Base-by-base conservation (phyloP, 768 basidiomycete species). In the Collybiopsis confluens region DNA sequence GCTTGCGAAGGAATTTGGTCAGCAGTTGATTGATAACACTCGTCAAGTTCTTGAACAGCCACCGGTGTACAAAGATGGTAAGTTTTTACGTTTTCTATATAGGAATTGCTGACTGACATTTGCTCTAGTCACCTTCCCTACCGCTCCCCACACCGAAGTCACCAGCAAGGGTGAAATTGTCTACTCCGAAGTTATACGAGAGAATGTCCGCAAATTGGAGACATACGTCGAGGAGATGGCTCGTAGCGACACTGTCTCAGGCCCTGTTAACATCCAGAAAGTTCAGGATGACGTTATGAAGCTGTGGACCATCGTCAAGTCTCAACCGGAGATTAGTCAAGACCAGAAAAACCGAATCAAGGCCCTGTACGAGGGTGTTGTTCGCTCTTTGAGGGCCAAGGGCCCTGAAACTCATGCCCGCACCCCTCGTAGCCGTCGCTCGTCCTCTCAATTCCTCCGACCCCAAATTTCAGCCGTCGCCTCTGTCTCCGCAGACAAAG, bases 171-270 rank as follows among this genome's bases (percentile, higher is more conserved):
- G 97, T 21, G 95, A 98, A 52, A 94, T 99, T 59, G 78, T 97
- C 52, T 94, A 95, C 72, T 82, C 88, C 4, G 97, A 99, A 69
- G 90, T 98, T 55, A 91, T 92, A 56, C 91, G 97, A 45, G 90
- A 96, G 66, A 91, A 92, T 54, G 96, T 98, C 42, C 88, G 97
- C 62, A 98, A 98, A 73, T 79, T 99, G 41, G 97, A 99, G 70
- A 92, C 93, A 1, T 99, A 99, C 62, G 97, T 92, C 51, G 86
- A 94, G 63, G 94, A 99, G 72, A 99, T 99, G 97, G 94, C 97
- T 1, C 92, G 90, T 56, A 92, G 93, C 2, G 92, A 95, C 64
- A 85, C 89, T 5, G 88, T 92, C 47, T 82, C 90, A 2, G 81
- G 81, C 18, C 75, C 83, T 30, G 82, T 95, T 65, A 98, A 98